These are phyloP conservation scores for Podosphaera xanthii DNA, from an alignment of 2,329 filamentous ascomycete species.

Conservation along the genomic window DNA sequence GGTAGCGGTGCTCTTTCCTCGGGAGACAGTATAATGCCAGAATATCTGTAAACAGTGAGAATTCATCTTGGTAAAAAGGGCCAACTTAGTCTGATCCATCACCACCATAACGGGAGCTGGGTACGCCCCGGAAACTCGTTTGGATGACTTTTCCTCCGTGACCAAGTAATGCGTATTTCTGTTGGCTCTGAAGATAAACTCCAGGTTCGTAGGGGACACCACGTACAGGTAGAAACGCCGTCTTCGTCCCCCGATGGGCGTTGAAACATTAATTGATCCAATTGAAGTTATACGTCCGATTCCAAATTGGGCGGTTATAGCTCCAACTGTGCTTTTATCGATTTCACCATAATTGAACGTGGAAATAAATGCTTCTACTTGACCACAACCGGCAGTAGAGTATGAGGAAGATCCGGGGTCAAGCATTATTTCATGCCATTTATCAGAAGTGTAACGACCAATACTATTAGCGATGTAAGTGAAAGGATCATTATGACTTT, in stretches of 20 bases:
- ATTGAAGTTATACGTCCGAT: background rate
- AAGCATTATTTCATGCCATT: background rate
- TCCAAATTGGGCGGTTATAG: background rate
- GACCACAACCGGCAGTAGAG: background rate
- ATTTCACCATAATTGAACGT: background rate
- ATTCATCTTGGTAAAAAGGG: no score
- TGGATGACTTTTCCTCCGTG: no score
- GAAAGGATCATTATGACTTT: background rate
- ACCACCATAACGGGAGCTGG: no score
- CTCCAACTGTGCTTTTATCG: background rate
- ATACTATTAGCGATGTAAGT: background rate
- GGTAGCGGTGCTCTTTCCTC: no score
- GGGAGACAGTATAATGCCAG: no score
- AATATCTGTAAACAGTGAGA: no score
- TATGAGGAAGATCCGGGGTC: background rate
- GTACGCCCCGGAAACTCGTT: no score
- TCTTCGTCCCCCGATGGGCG: background rate
- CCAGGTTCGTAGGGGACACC: no score
- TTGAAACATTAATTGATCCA: background rate
- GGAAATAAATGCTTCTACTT: background rate
- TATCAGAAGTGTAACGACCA: background rate
- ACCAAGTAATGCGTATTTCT: no score
- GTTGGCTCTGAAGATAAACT: no score
- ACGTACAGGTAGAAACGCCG: no score
- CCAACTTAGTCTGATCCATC: no score